Evolutionary conservation across 805 yeast species (phyloP).

Genomic region (Metschnikowia santaceciliae): DNA sequence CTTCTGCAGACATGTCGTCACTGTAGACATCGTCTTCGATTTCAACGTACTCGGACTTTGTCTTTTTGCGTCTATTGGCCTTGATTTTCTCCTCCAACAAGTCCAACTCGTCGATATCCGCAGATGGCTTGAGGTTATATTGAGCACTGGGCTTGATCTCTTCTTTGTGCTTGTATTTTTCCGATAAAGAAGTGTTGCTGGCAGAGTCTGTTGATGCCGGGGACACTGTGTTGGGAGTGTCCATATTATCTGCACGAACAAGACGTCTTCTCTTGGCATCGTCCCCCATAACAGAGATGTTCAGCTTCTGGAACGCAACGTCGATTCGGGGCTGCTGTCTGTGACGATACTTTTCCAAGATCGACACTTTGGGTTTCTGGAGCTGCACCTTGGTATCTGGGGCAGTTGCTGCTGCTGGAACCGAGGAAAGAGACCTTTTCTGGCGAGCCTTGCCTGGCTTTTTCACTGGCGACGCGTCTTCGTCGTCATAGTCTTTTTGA

Average conservation of each 20-base stretch:
- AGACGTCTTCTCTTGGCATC: conserved; percentile 31
- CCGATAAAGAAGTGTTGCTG: not conserved
- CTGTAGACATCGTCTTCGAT: conserved; percentile 43
- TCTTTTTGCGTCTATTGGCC: conserved; percentile 26
- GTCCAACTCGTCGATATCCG: conserved; percentile 36
- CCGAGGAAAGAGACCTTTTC: conserved; percentile 11
- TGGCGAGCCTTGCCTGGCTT: conserved; percentile 30
- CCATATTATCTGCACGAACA: conserved; percentile 26
- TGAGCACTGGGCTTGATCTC: conserved; percentile 8
- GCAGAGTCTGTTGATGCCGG: not conserved
- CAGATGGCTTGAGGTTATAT: conserved; percentile 4
- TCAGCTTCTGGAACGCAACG: conserved; percentile 17
- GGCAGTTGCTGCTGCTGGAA: conserved; percentile 8
- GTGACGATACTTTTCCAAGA: conserved; percentile 39
- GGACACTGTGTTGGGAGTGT: not conserved
- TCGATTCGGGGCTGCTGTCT: conserved; percentile 34
- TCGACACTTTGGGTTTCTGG: conserved; percentile 37
- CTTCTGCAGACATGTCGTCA: conserved; percentile 48
- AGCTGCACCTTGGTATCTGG: conserved; percentile 37
- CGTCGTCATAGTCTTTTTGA: conserved; percentile 22
- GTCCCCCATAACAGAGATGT: conserved; percentile 19
- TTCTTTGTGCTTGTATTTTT: conserved; percentile 4
- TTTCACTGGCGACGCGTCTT: conserved; percentile 36
- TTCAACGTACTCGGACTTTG: conserved; percentile 39
- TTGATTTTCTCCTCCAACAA: conserved; percentile 35